These are phyloP conservation scores for Austroboletus festivus DNA, from an alignment of 768 basidiomycete species.

Conservation along the genomic window DNA sequence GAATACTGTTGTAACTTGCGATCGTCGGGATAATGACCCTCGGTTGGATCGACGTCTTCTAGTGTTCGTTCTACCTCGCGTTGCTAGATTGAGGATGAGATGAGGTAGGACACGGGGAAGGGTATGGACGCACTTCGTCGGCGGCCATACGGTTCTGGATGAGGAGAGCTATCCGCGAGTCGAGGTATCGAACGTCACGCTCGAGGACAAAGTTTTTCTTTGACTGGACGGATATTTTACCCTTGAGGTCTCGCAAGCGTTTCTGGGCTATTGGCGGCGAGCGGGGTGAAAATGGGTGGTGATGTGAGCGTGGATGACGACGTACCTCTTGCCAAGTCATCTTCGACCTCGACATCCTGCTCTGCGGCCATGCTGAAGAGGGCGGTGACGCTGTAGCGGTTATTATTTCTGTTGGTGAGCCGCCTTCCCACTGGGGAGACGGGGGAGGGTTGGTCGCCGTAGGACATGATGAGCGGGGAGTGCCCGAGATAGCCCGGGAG, in stretches of 20 bases:
- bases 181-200: conserved; percentile 96
- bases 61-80: conserved; percentile 92
- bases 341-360: conserved; percentile 97
- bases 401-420: conserved; percentile 89
- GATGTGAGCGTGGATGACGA: neutral
- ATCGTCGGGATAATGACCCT: conserved; percentile 93
- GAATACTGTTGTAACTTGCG: conserved; percentile 93
- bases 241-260: conserved; percentile 92
- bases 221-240: conserved; percentile 95
- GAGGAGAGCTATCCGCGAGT: conserved; percentile 93
- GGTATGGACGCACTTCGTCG: conserved; percentile 66
- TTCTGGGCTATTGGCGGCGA: conserved; percentile 74
- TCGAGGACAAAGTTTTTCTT: conserved; percentile 99
- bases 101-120: neutral
- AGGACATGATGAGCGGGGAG: conserved; percentile 46
- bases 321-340: conserved; percentile 91
- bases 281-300: neutral
- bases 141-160: conserved; percentile 98
- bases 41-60: conserved; percentile 92
- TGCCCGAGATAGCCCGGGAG: neutral
- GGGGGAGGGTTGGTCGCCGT: conserved; percentile 56
- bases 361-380: conserved; percentile 98
- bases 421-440: conserved; percentile 67
- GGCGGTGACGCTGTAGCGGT: conserved; percentile 93
- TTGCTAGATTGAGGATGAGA: conserved; percentile 53